Conservation (phyloP, 2,329 filamentous ascomycete species). For the Fusarium udum region DNA sequence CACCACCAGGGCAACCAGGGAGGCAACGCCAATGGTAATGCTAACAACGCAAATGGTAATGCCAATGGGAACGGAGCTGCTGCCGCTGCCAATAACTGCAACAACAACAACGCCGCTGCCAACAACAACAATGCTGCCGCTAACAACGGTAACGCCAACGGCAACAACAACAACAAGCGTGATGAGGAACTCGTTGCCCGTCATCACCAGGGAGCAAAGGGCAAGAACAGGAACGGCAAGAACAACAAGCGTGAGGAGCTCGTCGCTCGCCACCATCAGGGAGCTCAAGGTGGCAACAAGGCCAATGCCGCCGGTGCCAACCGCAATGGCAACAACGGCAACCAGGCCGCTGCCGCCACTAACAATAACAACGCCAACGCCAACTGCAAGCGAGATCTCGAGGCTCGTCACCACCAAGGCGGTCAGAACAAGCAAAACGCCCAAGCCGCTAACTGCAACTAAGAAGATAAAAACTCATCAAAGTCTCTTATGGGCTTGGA, state of each 20-base stretch:
- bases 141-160: not conserved
- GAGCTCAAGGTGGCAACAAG: not conserved
- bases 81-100: not conserved
- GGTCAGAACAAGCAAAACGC: slow-evolving; percentile 3
- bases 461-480: not conserved
- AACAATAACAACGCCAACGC: not conserved
- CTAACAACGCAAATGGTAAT: not conserved
- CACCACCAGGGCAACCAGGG: slow-evolving; percentile 11
- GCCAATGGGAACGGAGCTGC: not conserved
- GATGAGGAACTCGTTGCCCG: not conserved
- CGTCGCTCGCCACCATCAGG: not conserved
- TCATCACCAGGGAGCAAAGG: slow-evolving; percentile 3
- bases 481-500: not conserved
- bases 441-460: slow-evolving; percentile 9
- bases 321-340: not conserved
- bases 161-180: not conserved
- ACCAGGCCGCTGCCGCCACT: not conserved
- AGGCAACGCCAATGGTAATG: not conserved
- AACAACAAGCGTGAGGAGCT: not conserved
- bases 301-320: not conserved
- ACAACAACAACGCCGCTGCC: not conserved
- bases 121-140: not conserved
- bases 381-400: slow-evolving; percentile 2
- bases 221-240: not conserved
- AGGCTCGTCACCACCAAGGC: slow-evolving; percentile 8